Conservation (phyloP, 805 yeast species). For the Deakozyma indianensis region DNA sequence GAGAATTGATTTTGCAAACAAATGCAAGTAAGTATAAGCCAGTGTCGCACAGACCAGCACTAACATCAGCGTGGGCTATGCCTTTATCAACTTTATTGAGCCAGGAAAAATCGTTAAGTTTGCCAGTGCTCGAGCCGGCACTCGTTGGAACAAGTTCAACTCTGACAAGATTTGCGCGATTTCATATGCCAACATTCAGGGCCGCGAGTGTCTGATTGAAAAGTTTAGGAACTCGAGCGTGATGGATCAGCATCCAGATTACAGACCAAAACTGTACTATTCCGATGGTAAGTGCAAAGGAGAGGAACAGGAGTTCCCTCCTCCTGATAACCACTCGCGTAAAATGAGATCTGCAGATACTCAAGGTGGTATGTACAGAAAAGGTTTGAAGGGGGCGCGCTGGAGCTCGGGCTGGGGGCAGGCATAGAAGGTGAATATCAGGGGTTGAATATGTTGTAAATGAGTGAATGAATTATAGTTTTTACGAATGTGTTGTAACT, state of each 20-base stretch:
- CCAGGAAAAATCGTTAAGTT: conserved; percentile 31
- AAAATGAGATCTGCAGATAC: conserved; percentile 17
- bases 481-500: too few species aligned
- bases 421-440: too few species aligned
- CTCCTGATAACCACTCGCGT: conserved; percentile 21
- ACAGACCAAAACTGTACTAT: conserved; percentile 33
- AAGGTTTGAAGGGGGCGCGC: neutral
- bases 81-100: conserved; percentile 33
- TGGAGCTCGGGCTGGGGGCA: too few species aligned
- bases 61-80: conserved; percentile 32
- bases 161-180: conserved; percentile 38
- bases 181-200: conserved; percentile 39
- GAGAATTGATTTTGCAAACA: conserved; percentile 37
- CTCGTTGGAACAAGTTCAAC: conserved; percentile 32
- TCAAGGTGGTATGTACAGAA: neutral
- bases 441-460: too few species aligned
- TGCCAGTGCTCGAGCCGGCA: conserved; percentile 31
- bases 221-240: conserved; percentile 37
- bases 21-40: conserved; percentile 26
- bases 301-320: conserved; percentile 28
- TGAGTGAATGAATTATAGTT: too few species aligned
- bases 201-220: conserved; percentile 28
- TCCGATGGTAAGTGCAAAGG: conserved; percentile 32
- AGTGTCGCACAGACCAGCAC: neutral
- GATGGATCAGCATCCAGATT: conserved; percentile 32